Base-by-base conservation (phyloP, 306 rosid genomes). In the Pyrus pyrifolia region DNA sequence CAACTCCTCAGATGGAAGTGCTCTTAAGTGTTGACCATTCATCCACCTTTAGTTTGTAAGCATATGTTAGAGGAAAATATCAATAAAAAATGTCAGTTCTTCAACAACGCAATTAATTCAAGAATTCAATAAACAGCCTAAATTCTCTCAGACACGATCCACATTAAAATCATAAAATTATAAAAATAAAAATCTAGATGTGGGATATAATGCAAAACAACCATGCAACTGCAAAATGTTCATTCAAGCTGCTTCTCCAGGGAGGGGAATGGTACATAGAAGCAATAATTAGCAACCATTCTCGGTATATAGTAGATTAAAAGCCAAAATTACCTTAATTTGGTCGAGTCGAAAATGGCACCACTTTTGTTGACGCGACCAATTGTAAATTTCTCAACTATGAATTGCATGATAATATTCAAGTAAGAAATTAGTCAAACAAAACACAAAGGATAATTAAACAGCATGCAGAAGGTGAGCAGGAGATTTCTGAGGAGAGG, bases 1-100 rank as follows among this genome's bases (percentile, higher is more conserved):
- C 80, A 89, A 75, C 80, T 86, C 92, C 69, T 85, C 89, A 1
- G 89, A 85, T 25, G 96, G 90, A 51, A 88, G 90, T 61, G 85
- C 92, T 85, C 92, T 86, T 73, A 95, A 87, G 78, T 92, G 87
- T 71, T 95, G 97, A 83, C 99, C 99, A 84, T 95, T 95, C 99
- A 95, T 95, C 97, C 99, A 95, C 87, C 97, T 92, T 44, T 70
- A 45, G 62, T 73, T 70, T 78, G 53, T 74, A 81, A 49, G 66
- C 15, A 76, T 21, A 57, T 3, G 70, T 40, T 40, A 31, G 30
- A 73, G 21, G 29, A 66, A 38, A 70, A 67, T 19, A 65, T 29
- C 11, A 78, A 71, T 6, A 57, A 40, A 25, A 77, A 72, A 73
- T 52, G 17, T 60, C 60, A 64, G 45, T 31, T 66, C 73, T 44